These are phyloP conservation scores for Eucalyptus sideroxylon DNA, from an alignment of 345 rosid genomes.

Conservation along the genomic window DNA sequence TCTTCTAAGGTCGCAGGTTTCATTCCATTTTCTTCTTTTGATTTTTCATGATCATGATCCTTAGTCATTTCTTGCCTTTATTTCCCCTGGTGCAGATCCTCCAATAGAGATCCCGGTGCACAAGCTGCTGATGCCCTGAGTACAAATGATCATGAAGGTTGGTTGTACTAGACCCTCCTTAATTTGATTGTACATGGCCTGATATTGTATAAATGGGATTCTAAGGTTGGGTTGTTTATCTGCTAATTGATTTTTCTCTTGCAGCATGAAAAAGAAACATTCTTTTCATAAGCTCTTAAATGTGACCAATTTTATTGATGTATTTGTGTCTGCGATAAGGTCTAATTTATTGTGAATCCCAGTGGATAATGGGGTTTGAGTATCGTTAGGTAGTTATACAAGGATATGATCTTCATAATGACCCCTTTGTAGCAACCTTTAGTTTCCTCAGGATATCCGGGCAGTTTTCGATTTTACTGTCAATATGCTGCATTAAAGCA, in stretches of 20 bases:
- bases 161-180: neutral
- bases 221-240: neutral
- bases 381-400: neutral
- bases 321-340: neutral
- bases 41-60: neutral
- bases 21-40: neutral
- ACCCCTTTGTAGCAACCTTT: neutral
- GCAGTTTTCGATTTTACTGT: neutral
- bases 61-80: neutral
- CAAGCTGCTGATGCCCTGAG: conserved; percentile 54
- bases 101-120: conserved; percentile 83
- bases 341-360: neutral
- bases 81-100: conserved; percentile 44
- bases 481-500: neutral
- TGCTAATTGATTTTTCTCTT: neutral
- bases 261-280: neutral
- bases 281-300: neutral
- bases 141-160: conserved; percentile 73
- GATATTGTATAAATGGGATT: neutral
- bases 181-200: neutral
- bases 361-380: neutral
- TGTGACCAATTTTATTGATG: neutral
- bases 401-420: neutral
- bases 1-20: neutral
- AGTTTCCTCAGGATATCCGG: neutral